Percentiles rank a stretch among this genome's conserved stretches.
phyloP scores from a whole-genome alignment of 768 basidiomycete genomes.

The Vararia minispora region DNA sequence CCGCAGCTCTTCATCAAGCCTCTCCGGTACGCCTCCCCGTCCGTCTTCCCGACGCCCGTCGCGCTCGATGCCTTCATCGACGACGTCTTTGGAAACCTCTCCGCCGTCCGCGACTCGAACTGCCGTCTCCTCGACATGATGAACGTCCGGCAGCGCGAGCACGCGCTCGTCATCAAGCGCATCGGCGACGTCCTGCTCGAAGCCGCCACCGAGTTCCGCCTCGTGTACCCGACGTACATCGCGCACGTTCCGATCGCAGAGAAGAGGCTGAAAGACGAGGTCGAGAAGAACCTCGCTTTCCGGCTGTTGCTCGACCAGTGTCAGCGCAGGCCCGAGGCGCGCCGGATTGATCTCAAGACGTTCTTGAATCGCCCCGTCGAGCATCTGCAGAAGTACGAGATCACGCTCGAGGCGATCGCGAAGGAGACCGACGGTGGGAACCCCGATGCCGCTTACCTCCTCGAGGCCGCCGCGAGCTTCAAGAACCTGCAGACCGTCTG shows the following conservation, averaged over 20 bases:
- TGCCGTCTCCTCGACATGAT: slow-evolving; percentile 75
- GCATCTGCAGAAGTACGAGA: slow-evolving; percentile 77
- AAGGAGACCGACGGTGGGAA: slow-evolving; percentile 75
- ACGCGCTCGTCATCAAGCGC: slow-evolving; percentile 67
- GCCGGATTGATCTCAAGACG: slow-evolving; percentile 63
- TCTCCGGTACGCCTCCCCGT: slow-evolving; percentile 40
- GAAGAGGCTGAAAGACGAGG: slow-evolving; percentile 78
- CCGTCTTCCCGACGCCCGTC: slow-evolving; percentile 39
- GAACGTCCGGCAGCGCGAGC: slow-evolving; percentile 76
- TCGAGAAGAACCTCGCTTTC: slow-evolving; percentile 72
- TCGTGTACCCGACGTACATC: slow-evolving; percentile 78
- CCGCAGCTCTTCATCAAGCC: slow-evolving; percentile 43
- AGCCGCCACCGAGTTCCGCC: slow-evolving; percentile 78
- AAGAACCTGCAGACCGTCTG: slow-evolving; percentile 71
- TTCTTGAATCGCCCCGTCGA: slow-evolving; percentile 72
- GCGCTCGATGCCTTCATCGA: slow-evolving; percentile 78
- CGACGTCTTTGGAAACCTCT: slow-evolving; percentile 82
- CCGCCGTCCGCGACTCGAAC: slow-evolving; percentile 79
- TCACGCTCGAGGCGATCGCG: slow-evolving; percentile 75
- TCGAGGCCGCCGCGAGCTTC: slow-evolving; percentile 79
- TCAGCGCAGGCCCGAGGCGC: slow-evolving; percentile 39
- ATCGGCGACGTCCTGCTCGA: slow-evolving; percentile 88
- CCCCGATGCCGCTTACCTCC: slow-evolving; percentile 71
- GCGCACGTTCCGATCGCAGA: slow-evolving; percentile 81
- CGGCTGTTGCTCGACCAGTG: slow-evolving; percentile 70